A percentile compares a stretch with the other conserved stretches of the same genome.
Evolutionary conservation across 768 basidiomycete species (phyloP).

Genomic region (Naganishia vishniacii): DNA sequence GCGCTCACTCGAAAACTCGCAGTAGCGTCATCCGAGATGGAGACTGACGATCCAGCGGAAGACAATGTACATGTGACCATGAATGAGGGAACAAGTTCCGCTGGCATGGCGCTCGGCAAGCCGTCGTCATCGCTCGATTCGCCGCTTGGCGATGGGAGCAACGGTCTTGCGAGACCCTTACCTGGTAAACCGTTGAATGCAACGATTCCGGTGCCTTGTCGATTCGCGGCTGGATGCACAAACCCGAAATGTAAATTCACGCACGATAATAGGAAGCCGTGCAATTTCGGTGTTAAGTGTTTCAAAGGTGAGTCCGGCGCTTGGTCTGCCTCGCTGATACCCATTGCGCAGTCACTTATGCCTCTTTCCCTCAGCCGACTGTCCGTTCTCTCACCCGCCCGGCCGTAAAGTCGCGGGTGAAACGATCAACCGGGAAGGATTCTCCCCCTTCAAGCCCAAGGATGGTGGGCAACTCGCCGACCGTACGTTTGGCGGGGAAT

Average conservation of each 20-base stretch:
- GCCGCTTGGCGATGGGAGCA: neutral
- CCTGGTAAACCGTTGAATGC: slow-evolving; percentile 37
- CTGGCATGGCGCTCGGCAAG: slow-evolving; percentile 12
- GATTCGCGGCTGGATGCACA: slow-evolving; percentile 76
- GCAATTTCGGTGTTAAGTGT: slow-evolving; percentile 78
- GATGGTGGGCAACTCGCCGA: slow-evolving; percentile 17
- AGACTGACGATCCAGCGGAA: slow-evolving; percentile 36
- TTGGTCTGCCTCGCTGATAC: neutral
- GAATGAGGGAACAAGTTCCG: slow-evolving; percentile 3
- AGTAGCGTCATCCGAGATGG: slow-evolving; percentile 14
- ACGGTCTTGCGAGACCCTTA: neutral
- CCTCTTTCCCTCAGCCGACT: slow-evolving; percentile 54
- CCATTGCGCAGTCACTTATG: neutral
- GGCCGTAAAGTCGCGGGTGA: slow-evolving; percentile 17
- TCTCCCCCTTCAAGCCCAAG: slow-evolving; percentile 19
- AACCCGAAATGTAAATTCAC: slow-evolving; percentile 24
- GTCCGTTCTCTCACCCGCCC: slow-evolving; percentile 86
- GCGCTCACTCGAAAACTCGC: slow-evolving; percentile 39
- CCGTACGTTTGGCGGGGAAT: slow-evolving; percentile 22
- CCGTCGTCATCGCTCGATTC: slow-evolving; percentile 13
- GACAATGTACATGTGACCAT: slow-evolving; percentile 39
- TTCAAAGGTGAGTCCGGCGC: slow-evolving; percentile 59
- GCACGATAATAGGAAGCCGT: slow-evolving; percentile 50
- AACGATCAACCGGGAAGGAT: slow-evolving; percentile 11
- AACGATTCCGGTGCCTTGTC: slow-evolving; percentile 54